Evolutionary conservation across 306 rosid genomes (phyloP).

Genomic region (Prunus salicina): DNA sequence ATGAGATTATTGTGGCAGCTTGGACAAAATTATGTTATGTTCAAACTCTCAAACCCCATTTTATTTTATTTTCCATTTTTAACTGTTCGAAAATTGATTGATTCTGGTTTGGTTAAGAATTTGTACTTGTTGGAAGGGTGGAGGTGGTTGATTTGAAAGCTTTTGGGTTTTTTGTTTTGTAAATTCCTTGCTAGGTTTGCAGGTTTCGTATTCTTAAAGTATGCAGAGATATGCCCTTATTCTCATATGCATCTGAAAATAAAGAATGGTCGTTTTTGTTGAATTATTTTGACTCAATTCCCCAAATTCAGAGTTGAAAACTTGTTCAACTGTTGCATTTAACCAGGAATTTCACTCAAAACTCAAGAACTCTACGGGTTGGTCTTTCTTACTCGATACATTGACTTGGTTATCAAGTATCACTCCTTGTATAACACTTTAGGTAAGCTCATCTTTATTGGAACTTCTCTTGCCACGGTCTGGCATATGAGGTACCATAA

Average conservation of each 20-base stretch:
- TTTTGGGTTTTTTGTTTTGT: not conserved
- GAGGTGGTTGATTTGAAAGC: not conserved
- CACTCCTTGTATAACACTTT: conserved; percentile 29
- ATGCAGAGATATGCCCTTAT: not conserved
- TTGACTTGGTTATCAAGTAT: conserved; percentile 26
- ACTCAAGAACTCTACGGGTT: conserved; percentile 42
- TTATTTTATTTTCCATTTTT: not conserved
- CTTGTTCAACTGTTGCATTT: no score
- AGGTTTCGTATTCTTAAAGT: not conserved
- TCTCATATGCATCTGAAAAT: not conserved
- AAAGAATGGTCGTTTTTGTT: no score
- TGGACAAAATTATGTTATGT: not conserved
- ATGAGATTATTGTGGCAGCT: not conserved
- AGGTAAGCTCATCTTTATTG: conserved; percentile 27
- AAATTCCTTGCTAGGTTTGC: not conserved
- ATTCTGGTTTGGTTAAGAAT: not conserved
- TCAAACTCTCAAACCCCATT: not conserved
- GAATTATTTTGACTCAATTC: no score
- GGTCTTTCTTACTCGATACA: conserved; percentile 36
- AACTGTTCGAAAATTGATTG: not conserved
- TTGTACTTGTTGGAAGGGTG: not conserved
- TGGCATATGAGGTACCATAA: conserved; percentile 45
- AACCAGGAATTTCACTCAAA: conserved; percentile 39
- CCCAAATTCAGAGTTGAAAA: no score
- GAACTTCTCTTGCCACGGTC: conserved; percentile 29